Base-by-base conservation (phyloP, 2,329 filamentous ascomycete species). In the Harringtonia aguacate region DNA sequence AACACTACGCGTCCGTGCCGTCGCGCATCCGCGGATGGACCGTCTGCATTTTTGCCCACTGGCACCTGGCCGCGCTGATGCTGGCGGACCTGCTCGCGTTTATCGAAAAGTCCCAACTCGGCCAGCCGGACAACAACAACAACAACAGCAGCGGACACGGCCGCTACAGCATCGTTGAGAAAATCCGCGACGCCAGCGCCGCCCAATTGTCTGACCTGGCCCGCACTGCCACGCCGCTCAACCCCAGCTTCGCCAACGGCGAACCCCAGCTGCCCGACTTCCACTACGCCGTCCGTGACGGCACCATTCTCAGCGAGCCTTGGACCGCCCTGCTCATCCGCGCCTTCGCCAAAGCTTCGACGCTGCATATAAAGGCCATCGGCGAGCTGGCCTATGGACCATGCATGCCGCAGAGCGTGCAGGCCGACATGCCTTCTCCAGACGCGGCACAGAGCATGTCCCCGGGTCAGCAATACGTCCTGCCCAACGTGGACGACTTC, bases 1-100 rank as follows among this genome's bases (percentile, higher is more conserved):
- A 63, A 3, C 58, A 72, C 46, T 73, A 75, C 46, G 62, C 70
- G 28, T 52, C 56, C 1, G 63, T 79, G 1, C 72, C 73, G 2
- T 53, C 67, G 12, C 70, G 70, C 14, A 66, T 79, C 5, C 73
- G 75, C 52, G 74, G 73, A 35, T 79, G 75, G 75, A 78, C 77
- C 47, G 65, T 76, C 14, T 70, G 74, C 42, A 65, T 79, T 21
- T 61, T 68, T 0, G 71, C 69, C 0, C 76, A 79, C 49, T 79
- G 74, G 69, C 71, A 77, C 49, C 66, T 78, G 4, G 75, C 68
- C 3, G 65, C 67, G 0, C 64, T 79, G 35, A 60, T 78, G 21
- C 58, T 79, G 5, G 70, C 73, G 29, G 75, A 79, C 45, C 55
- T 70, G 4, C 59, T 79, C 13, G 68, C 72, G 38, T 56, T 63